Evolutionary conservation across 2,329 filamentous ascomycete genomes (phyloP).

Genomic region (Colletotrichum caudatum): DNA sequence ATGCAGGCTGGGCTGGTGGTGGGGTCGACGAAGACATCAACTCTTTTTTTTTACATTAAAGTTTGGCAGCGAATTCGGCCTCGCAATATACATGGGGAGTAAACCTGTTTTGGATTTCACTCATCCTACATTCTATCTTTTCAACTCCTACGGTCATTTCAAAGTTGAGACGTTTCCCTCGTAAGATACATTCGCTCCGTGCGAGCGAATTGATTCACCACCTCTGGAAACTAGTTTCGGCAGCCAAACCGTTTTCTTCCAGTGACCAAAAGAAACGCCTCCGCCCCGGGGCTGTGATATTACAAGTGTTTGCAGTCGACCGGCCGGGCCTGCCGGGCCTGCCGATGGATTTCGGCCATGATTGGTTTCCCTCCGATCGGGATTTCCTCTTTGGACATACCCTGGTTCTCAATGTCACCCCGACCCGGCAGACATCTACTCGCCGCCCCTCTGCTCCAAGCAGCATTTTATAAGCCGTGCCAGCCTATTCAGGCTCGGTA

Average conservation of each 20-base stretch:
- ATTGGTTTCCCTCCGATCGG: not conserved
- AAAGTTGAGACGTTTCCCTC: not conserved
- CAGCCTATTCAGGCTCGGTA: not conserved
- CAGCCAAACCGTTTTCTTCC: not conserved
- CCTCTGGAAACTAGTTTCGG: not conserved
- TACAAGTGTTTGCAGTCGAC: not conserved
- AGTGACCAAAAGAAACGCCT: not conserved
- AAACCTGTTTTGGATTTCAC: not conserved
- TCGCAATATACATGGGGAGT: not conserved
- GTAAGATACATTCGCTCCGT: too few relatives aligned
- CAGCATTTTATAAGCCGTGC: not conserved
- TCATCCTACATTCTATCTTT: not conserved
- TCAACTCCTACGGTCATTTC: not conserved
- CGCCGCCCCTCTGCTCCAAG: not conserved
- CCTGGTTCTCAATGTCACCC: not conserved
- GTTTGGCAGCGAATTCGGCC: not conserved
- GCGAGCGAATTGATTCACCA: not conserved
- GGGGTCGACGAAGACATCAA: conserved; percentile 30
- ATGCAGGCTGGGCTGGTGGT: conserved; percentile 12
- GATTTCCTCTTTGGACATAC: not conserved
- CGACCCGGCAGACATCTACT: not conserved
- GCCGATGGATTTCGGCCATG: not conserved
- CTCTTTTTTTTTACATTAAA: not conserved
- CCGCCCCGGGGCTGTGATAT: not conserved
- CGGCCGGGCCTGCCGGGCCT: not conserved